Conservation (phyloP, 2,329 filamentous ascomycete species). For the Penicillium capsulatum region DNA sequence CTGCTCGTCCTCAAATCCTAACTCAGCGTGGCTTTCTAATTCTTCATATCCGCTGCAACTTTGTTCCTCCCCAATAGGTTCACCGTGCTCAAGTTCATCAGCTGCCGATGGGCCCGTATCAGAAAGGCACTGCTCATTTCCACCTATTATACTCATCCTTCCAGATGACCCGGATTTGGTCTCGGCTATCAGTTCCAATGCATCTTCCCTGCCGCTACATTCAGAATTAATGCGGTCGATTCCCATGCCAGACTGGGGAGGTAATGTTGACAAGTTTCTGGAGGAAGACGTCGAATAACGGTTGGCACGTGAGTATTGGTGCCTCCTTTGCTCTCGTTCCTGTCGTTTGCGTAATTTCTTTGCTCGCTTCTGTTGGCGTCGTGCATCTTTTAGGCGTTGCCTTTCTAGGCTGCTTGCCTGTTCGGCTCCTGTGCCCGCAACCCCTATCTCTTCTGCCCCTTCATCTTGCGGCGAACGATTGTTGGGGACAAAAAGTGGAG, state of each 20-base stretch:
- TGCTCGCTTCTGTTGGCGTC: conserved; percentile 11
- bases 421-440: not conserved
- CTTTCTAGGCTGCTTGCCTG: conserved; percentile 5
- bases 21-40: not conserved
- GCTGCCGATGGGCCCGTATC: not conserved
- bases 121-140: not conserved
- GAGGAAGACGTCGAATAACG: conserved; percentile 4
- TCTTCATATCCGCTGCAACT: not conserved
- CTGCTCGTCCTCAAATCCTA: conserved; percentile 3
- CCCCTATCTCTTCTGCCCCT: not conserved
- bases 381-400: conserved; percentile 5
- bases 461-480: conserved; percentile 4
- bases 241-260: not conserved
- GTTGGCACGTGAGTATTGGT: conserved; percentile 3
- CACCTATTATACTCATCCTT: not conserved
- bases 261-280: conserved; percentile 1
- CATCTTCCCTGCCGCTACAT: not conserved
- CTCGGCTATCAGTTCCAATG: not conserved
- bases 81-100: not conserved
- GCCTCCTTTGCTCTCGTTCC: not conserved
- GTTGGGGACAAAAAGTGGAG: conserved; percentile 13
- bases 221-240: too few relatives aligned
- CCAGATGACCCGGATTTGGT: not conserved
- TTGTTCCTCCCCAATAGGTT: not conserved
- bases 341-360: conserved; percentile 7